Evolutionary conservation across 139 green algal genomes (phyloP), one percentile per base, ranked within the genome.

Genomic region (Chlamydomonas applanata): DNA sequence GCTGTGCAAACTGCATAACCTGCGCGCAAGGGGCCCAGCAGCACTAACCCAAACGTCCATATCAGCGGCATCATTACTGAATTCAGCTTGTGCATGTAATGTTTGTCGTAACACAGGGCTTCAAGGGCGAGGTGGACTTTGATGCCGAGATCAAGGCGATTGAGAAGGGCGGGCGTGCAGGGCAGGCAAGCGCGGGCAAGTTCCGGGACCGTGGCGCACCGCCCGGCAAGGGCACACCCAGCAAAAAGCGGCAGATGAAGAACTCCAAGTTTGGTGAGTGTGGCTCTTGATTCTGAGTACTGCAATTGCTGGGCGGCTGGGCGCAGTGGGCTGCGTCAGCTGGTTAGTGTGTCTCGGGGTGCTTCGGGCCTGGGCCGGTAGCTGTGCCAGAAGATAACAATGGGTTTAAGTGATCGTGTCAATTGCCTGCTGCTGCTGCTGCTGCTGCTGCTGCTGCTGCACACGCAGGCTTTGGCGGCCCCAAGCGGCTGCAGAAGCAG

Each of bases 401-500:
- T 46, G 27, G 32, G 14, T 53, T 34, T 56, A 44, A 33, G 9
- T 30, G 54, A 19, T 3, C 4, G 5, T 71, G 64, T 71, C 11
- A 30, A 33, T 27, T 17, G 64, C 5, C 35, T 13, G 5, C n/a
- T 56, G 25, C 5, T 40, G 35, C 17, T 29, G n/a, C 11, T 11
- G 4, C 7, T 14, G 30, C 29, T 32, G 30, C 61, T 32, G 11
- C 25, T n/a, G 30, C 13, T 46, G 11, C 11, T 69, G 29, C 61
- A 45, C 30, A 5, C 61, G 59, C 82, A 89, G 91, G 93, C 17
- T 97, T 97, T 85, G 94, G 94, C 22, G 94, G 94, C 1, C 83
- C 74, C 60, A 98, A 98, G 82, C 71, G 84, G 11, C 44, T 90
- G 62, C 71, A 73, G 30, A 98, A 98, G 85, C 93, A 96, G 86